phyloP scores from a whole-genome alignment of 176 grass and related monocot species.

The Pontederia crassipes region DNA sequence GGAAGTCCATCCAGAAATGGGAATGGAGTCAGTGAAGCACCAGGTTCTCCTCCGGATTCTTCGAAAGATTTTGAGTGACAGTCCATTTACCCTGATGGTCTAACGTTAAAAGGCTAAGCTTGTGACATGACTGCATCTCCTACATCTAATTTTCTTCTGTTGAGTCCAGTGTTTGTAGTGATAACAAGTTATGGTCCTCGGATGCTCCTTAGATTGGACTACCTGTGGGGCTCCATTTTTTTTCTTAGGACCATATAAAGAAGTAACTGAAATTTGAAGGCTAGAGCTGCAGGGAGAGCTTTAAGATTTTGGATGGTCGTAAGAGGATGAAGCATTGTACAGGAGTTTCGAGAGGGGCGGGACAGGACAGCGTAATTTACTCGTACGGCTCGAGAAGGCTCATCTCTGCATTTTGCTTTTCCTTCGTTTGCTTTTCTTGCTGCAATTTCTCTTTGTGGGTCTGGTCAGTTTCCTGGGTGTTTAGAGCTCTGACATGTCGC shows the following conservation, averaged over 20 bases:
- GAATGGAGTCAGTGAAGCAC: constrained; percentile 29
- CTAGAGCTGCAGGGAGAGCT: constrained; percentile 51
- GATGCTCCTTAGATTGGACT: too few relatives aligned
- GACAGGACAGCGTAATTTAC: background rate
- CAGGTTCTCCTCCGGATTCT: constrained; percentile 31
- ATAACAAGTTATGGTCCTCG: background rate
- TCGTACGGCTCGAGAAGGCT: background rate
- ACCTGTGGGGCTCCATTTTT: constrained; percentile 11
- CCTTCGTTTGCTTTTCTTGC: background rate
- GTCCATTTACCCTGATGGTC: constrained; percentile 2
- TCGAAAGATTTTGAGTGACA: constrained; percentile 52
- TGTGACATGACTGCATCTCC: constrained; percentile 17
- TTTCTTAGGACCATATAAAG: constrained; percentile 26
- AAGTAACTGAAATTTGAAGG: constrained; percentile 43
- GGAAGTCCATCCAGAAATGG: constrained; percentile 29
- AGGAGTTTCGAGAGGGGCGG: constrained; percentile 52
- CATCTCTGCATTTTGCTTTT: constrained; percentile 4
- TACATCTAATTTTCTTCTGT: constrained; percentile 7
- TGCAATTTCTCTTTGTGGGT: background rate
- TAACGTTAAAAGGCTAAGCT: constrained; percentile 32
- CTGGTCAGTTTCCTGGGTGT: too few relatives aligned
- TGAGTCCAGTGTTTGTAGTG: constrained; percentile 12
- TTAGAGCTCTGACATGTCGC: too few relatives aligned
- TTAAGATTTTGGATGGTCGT: constrained; percentile 64
- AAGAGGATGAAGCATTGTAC: constrained; percentile 63